A percentile compares a stretch with the other conserved stretches of the same genome.
Evolutionary conservation across 768 basidiomycete species (phyloP).

Genomic region (Symmetrospora coprosmae): DNA sequence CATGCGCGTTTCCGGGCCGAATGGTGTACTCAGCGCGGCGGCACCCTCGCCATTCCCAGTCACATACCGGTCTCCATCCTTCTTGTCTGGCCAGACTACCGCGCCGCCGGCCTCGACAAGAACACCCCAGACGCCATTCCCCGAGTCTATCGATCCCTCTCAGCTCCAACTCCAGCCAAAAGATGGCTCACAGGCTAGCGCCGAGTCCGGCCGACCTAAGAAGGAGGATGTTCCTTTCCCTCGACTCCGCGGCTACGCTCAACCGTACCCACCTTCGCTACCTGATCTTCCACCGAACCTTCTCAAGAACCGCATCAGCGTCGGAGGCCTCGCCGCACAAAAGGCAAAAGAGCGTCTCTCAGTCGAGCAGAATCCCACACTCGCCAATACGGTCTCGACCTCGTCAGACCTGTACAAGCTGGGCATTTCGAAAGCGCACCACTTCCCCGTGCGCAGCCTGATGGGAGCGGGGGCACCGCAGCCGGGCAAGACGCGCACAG

Average conservation of each 20-base stretch:
- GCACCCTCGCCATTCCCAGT: conserved; percentile 7
- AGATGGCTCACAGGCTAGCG: too few species aligned
- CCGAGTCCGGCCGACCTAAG: too few species aligned
- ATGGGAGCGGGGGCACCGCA: conserved; percentile 9
- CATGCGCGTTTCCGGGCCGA: not conserved
- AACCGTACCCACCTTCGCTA: conserved; percentile 1
- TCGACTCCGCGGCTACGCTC: not conserved
- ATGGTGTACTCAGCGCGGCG: not conserved
- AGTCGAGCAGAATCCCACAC: not conserved
- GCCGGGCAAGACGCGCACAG: conserved; percentile 13
- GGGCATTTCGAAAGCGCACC: not conserved
- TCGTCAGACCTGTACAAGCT: conserved; percentile 14
- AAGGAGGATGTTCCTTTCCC: not conserved
- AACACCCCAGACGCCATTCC: not conserved
- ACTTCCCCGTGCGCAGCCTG: not conserved
- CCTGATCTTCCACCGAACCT: not conserved
- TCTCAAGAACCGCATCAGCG: conserved; percentile 2
- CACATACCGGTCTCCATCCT: conserved; percentile 15
- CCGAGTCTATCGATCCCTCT: not conserved
- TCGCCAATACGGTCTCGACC: not conserved
- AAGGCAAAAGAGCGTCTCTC: conserved; percentile 10
- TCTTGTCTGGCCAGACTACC: not conserved
- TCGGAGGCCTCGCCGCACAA: conserved; percentile 5
- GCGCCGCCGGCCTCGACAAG: not conserved
- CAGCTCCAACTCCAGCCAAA: conserved; percentile 1